Conservation (phyloP, 495 filamentous ascomycete species). For the Neurospora discreta region DNA sequence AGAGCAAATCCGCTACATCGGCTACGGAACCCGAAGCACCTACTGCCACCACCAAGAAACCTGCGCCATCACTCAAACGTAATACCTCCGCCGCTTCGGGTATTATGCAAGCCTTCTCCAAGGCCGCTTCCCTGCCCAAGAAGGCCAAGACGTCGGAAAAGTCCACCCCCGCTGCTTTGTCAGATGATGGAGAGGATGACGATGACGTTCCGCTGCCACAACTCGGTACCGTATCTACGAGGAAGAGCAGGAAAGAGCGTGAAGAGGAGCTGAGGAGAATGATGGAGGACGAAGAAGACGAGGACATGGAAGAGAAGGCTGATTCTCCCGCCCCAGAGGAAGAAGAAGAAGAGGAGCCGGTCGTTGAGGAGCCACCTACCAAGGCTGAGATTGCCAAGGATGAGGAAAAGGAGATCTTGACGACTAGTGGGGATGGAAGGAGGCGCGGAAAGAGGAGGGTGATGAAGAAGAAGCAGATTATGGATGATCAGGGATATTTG, state of each 20-base stretch:
- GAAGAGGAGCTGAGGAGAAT: conserved; percentile 65
- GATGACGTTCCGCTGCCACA: conserved; percentile 34
- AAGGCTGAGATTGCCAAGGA: conserved; percentile 29
- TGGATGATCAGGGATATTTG: conserved; percentile 90
- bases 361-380: conserved; percentile 22
- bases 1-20: conserved; percentile 17
- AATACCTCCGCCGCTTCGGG: conserved; percentile 37
- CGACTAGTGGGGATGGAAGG: conserved; percentile 51
- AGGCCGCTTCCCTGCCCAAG: conserved; percentile 56
- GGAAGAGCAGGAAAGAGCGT: conserved; percentile 55
- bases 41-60: conserved; percentile 27
- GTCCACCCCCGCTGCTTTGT: conserved; percentile 44
- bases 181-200: conserved; percentile 62
- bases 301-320: conserved; percentile 21
- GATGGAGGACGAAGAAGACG: conserved; percentile 74
- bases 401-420: conserved; percentile 41
- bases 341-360: conserved; percentile 15
- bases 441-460: conserved; percentile 71
- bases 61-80: conserved; percentile 39
- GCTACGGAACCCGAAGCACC: conserved; percentile 15
- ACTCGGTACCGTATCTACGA: conserved; percentile 20
- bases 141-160: conserved; percentile 36
- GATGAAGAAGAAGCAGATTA: conserved; percentile 78
- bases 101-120: conserved; percentile 79
- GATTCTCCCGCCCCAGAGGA: conserved; percentile 8